Conservation (phyloP, 2,329 filamentous ascomycete species). For the Teratosphaeria pseudoeucalypti region DNA sequence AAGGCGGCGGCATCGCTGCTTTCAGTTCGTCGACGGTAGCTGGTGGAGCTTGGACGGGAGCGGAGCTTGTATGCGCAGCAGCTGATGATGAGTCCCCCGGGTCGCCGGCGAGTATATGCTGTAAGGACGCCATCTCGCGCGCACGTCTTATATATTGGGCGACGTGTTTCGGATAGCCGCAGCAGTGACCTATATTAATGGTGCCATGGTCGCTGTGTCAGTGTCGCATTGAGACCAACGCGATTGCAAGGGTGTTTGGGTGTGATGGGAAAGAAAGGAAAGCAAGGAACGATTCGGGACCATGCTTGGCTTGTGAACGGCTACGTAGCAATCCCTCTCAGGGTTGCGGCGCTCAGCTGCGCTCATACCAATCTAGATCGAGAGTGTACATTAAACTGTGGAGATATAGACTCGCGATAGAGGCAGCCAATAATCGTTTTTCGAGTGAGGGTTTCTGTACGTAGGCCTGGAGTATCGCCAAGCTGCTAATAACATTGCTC, state of each 20-base stretch:
- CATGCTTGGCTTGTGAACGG: background rate
- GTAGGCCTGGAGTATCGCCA: background rate
- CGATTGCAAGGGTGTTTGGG: background rate
- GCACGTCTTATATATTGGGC: background rate
- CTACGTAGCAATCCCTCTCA: background rate
- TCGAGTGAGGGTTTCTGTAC: background rate
- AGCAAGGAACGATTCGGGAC: background rate
- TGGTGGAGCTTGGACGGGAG: background rate
- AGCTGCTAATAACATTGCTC: background rate
- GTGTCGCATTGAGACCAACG: background rate
- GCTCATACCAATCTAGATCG: background rate
- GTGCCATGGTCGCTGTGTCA: background rate
- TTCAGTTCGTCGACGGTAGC: background rate
- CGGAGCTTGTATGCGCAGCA: background rate
- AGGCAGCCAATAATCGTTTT: background rate
- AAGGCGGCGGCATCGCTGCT: conserved; percentile 5
- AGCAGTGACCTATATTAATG: background rate
- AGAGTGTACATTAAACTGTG: background rate
- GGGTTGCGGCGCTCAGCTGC: background rate
- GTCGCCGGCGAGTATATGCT: conserved; percentile 19
- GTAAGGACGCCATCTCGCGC: conserved; percentile 10
- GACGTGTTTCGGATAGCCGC: background rate
- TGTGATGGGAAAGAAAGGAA: background rate
- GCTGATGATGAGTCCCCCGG: conserved; percentile 7
- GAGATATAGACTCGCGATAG: background rate